A percentile compares a stretch with the other conserved stretches of the same genome.
Conservation (phyloP, 176 grass and related monocot genomes). For the Carex myosuroides region DNA sequence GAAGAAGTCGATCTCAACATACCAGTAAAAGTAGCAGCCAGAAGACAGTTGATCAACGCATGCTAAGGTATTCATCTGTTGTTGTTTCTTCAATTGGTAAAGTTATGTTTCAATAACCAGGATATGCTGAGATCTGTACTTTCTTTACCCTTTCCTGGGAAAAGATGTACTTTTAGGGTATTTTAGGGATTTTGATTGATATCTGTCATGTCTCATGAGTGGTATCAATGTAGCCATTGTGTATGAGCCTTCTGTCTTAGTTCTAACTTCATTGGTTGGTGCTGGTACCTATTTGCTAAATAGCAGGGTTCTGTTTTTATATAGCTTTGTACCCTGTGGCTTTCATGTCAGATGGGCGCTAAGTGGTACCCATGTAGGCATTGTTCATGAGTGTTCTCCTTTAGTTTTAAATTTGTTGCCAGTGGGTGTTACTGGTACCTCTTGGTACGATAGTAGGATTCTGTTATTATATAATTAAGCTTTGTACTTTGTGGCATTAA, state of each 20-base stretch:
- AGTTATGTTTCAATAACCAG: background rate
- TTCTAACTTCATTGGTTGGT: background rate
- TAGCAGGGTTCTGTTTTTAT: background rate
- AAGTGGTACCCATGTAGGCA: background rate
- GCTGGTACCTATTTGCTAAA: background rate
- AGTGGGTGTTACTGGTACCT: background rate
- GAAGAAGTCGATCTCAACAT: conserved; percentile 50
- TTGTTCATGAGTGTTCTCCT: background rate
- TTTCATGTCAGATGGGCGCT: background rate
- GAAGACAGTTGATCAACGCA: background rate
- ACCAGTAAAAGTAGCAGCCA: conserved; percentile 33
- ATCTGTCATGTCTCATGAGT: background rate
- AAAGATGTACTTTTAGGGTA: background rate
- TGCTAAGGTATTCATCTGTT: conserved; percentile 9
- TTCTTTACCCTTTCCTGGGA: background rate
- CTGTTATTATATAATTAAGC: background rate
- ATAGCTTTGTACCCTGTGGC: background rate
- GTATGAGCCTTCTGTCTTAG: background rate
- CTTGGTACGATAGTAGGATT: background rate
- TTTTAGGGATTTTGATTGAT: background rate
- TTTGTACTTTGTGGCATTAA: background rate
- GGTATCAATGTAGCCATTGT: background rate
- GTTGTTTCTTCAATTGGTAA: background rate
- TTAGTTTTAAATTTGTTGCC: background rate
- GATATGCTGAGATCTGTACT: background rate